Base-by-base conservation (phyloP, 208 protist genomes). In the Acanthamoeba castellanii region DNA sequence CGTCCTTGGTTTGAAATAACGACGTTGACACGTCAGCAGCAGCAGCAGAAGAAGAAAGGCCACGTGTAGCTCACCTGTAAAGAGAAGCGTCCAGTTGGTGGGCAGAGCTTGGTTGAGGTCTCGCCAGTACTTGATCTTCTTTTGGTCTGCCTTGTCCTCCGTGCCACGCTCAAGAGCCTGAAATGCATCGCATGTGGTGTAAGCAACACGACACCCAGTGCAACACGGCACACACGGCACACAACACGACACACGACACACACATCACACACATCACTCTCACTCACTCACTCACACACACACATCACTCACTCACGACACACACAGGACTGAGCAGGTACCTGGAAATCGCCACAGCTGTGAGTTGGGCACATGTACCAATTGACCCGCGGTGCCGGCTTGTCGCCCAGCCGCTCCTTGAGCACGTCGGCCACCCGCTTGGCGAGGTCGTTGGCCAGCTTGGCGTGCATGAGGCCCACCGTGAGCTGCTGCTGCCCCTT, bases 41-140 rank as follows among this genome's bases (percentile, higher is more conserved):
- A 59, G 20, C 1, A 13, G 55, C 1, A 59, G 55, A 13, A 6
- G 4, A 16, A 61, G 11, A 25, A 16, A 61, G 57, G 13, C 0
- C 0, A 61, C 13, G 30, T 30, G 66, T 27, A 74, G 22, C 3
- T 72, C 45, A 78, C 70, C 70, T 32, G 70, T 78, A 8, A 88
- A 88, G 25, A 88, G 45, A 32, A 88, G 55, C 45, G 81, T 88
- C 81, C 81, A 88, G 55, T 59, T 88, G 45, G 81, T 27, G n/a
- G 45, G 81, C n/a, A 88, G 81, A 8, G 81, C 55, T 34, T 88
- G 81, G 42, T 88, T 88, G 55, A 88, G 81, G 30, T 88, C 81
- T 20, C 50, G 45, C 81, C 81, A 88, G 55, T 88, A 88, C 32
- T 88, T 88, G 32, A 59, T 59, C 81, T 88, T 88, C 55, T 88